A percentile compares a stretch with the other conserved stretches of the same genome.
Evolutionary conservation across 1,284 basidiomycete species (phyloP).

Genomic region (Apiotrichum sp.): DNA sequence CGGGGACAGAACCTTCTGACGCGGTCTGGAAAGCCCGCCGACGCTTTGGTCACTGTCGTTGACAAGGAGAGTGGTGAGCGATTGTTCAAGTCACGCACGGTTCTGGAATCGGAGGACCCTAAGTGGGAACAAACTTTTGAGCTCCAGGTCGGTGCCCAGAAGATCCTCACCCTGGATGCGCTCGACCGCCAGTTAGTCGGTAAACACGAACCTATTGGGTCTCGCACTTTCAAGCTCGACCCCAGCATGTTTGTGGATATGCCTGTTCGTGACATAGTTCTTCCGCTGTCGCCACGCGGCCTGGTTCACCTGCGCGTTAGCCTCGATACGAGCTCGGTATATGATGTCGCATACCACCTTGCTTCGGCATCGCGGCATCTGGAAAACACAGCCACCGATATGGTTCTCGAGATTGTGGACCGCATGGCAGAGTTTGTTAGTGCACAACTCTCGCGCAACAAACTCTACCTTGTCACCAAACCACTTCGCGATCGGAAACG

Average conservation of each 20-base stretch:
- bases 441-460: slow-evolving; percentile 21
- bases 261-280: slow-evolving; percentile 31
- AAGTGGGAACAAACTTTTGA: slow-evolving; percentile 44
- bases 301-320: slow-evolving; percentile 38
- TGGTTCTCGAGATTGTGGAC: slow-evolving; percentile 40
- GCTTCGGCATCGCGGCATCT: slow-evolving; percentile 27
- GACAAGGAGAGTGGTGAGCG: slow-evolving; percentile 34
- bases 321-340: slow-evolving; percentile 38
- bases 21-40: slow-evolving; percentile 32
- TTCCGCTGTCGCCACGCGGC: slow-evolving; percentile 41
- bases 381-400: slow-evolving; percentile 34
- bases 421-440: slow-evolving; percentile 38
- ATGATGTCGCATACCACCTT: slow-evolving; percentile 43
- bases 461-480: slow-evolving; percentile 24
- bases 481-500: slow-evolving; percentile 38
- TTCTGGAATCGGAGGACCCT: slow-evolving; percentile 41
- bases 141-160: slow-evolving; percentile 26
- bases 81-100: slow-evolving; percentile 42
- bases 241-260: slow-evolving; percentile 25
- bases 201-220: slow-evolving; percentile 43
- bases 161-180: slow-evolving; percentile 34
- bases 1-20: slow-evolving; percentile 40
- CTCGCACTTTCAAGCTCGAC: slow-evolving; percentile 37
- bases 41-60: slow-evolving; percentile 37
- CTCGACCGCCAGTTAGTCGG: slow-evolving; percentile 44